Conservation (phyloP, 2,329 filamentous ascomycete genomes). For the Microcyclospora tardicrescens region DNA sequence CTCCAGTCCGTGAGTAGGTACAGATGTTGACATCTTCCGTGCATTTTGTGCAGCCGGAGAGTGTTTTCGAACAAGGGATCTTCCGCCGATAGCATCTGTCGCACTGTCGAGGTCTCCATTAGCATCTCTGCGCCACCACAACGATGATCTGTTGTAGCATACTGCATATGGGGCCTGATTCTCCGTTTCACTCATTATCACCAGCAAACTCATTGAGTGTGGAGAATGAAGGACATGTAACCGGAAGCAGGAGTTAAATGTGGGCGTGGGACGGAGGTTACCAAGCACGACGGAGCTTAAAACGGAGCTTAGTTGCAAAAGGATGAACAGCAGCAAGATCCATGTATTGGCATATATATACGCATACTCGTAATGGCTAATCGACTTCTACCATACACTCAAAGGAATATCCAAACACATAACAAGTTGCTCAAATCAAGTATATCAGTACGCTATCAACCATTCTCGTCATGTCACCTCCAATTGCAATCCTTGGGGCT, state of each 20-base stretch:
- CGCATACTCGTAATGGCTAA: too few relatives aligned
- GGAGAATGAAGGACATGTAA: too few relatives aligned
- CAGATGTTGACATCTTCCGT: slow-evolving; percentile 2
- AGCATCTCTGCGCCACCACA: not conserved
- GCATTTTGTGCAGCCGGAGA: slow-evolving; percentile 7
- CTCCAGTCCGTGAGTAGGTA: slow-evolving; percentile 10
- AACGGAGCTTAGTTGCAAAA: too few relatives aligned
- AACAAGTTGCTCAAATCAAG: not conserved
- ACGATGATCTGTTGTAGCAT: not conserved
- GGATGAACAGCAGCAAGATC: too few relatives aligned
- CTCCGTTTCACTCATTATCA: not conserved
- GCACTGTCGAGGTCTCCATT: slow-evolving; percentile 4
- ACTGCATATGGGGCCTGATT: not conserved
- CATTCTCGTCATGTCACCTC: slow-evolving; percentile 4
- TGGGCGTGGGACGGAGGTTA: too few relatives aligned
- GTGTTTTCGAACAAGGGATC: slow-evolving; percentile 1
- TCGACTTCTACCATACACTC: not conserved
- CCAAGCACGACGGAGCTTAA: too few relatives aligned
- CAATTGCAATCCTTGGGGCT: slow-evolving; percentile 22
- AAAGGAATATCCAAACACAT: not conserved
- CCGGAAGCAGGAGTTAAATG: too few relatives aligned
- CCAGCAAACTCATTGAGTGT: too few relatives aligned
- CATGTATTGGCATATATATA: too few relatives aligned
- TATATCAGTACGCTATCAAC: not conserved
- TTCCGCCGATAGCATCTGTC: slow-evolving; percentile 11